These are phyloP conservation scores for Imleria badia DNA, from an alignment of 768 basidiomycete species.

Conservation along the genomic window DNA sequence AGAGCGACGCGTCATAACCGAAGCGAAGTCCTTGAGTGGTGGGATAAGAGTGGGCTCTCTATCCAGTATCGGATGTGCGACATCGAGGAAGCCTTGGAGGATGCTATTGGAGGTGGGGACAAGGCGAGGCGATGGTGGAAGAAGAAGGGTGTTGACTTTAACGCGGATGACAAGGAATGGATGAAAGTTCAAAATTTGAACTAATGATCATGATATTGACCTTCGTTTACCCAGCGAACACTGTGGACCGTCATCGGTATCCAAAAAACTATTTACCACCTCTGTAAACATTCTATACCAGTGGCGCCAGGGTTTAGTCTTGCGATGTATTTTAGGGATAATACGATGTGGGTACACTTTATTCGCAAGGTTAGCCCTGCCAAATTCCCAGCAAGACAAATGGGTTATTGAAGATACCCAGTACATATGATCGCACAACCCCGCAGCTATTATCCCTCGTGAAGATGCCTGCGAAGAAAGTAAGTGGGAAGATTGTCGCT, in stretches of 20 bases:
- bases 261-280: background rate
- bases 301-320: background rate
- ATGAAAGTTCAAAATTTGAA: slow-evolving; percentile 80
- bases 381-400: background rate
- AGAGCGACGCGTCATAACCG: slow-evolving; percentile 82
- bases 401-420: background rate
- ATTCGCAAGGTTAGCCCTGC: slow-evolving; percentile 1
- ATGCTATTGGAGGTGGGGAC: slow-evolving; percentile 79
- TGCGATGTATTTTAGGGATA: slow-evolving; percentile 8
- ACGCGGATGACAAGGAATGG: slow-evolving; percentile 84
- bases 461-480: slow-evolving; percentile 28
- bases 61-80: slow-evolving; percentile 90
- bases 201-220: slow-evolving; percentile 29
- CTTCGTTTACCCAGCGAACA: background rate
- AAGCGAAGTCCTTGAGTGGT: slow-evolving; percentile 84
- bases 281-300: slow-evolving; percentile 4
- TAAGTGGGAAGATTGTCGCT: background rate
- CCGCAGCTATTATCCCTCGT: slow-evolving; percentile 21
- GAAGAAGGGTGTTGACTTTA: slow-evolving; percentile 77
- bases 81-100: slow-evolving; percentile 88
- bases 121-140: slow-evolving; percentile 80
- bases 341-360: slow-evolving; percentile 12
- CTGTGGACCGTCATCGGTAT: background rate
- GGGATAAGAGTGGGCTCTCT: slow-evolving; percentile 75
- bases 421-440: slow-evolving; percentile 1